Percentiles rank a stretch among this genome's conserved stretches.
These are phyloP conservation scores for Sanguinoderma infundibulare DNA, from an alignment of 1,284 basidiomycete species.

Conservation along the genomic window DNA sequence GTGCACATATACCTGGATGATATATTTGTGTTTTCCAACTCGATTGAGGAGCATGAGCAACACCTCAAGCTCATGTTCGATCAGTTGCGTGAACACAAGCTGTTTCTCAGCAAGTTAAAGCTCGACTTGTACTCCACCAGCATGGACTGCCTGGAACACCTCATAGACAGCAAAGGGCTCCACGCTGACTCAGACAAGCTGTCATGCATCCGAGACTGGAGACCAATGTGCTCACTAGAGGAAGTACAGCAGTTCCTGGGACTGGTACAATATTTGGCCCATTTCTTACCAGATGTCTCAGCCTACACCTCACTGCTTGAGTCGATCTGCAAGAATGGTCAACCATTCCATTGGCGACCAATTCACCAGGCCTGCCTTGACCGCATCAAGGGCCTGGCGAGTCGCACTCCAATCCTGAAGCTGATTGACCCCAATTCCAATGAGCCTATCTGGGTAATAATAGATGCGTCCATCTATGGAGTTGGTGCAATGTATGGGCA, in stretches of 20 bases:
- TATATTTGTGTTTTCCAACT: conserved; percentile 37
- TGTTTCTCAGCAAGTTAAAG: conserved; percentile 33
- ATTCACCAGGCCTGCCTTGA: conserved; percentile 42
- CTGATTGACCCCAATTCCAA: conserved; percentile 36
- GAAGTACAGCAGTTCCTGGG: conserved; percentile 47
- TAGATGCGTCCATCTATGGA: conserved; percentile 43
- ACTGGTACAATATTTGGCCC: conserved; percentile 42
- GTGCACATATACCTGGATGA: conserved; percentile 41
- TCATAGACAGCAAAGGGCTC: conserved; percentile 35
- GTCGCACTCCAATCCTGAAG: conserved; percentile 35
- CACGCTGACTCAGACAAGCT: conserved; percentile 35
- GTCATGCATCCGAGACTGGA: conserved; percentile 25
- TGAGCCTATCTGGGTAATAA: conserved; percentile 47
- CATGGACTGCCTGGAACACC: conserved; percentile 36
- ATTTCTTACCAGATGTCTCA: conserved; percentile 40
- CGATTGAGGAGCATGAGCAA: conserved; percentile 33
- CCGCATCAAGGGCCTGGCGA: conserved; percentile 38
- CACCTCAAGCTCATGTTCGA: conserved; percentile 34
- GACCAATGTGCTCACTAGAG: conserved; percentile 36
- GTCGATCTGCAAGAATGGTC: conserved; percentile 19
- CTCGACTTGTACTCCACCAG: conserved; percentile 27
- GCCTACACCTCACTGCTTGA: conserved; percentile 32
- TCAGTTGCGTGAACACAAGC: conserved; percentile 20
- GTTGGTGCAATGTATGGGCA: conserved; percentile 45
- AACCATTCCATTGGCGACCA: conserved; percentile 29